Conservation (phyloP, 768 basidiomycete genomes). For the Mycena kentingensis region DNA sequence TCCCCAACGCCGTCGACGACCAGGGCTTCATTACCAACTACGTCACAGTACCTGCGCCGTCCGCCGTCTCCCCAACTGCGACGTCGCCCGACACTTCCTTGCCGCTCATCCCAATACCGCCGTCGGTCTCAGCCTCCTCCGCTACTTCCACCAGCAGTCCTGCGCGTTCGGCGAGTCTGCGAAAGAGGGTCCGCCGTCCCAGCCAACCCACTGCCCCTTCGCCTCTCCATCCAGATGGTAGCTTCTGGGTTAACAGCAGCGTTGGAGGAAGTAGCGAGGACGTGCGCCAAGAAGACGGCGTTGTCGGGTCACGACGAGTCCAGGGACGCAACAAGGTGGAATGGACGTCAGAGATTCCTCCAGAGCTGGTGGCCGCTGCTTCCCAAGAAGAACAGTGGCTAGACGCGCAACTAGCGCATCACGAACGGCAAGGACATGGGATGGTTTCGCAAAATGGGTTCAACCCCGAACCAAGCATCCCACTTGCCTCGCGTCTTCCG, state of each 20-base stretch:
- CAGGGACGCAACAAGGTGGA: too few species aligned
- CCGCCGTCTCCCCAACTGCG: too few species aligned
- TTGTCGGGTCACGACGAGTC: constrained; percentile 42
- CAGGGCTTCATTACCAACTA: constrained; percentile 95
- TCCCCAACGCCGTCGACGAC: constrained; percentile 88
- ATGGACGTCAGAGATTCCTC: constrained; percentile 84
- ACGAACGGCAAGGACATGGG: too few species aligned
- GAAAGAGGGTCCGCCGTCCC: too few species aligned
- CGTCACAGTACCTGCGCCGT: constrained; percentile 62
- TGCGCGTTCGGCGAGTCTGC: too few species aligned
- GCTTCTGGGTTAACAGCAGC: constrained; percentile 22
- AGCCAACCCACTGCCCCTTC: too few species aligned
- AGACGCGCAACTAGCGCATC: too few species aligned
- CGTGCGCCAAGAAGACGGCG: constrained; percentile 23
- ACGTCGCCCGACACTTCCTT: too few species aligned
- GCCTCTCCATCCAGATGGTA: constrained; percentile 19
- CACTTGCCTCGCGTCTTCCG: constrained; percentile 85
- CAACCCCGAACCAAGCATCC: constrained; percentile 81
- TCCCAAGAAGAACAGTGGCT: constrained; percentile 82
- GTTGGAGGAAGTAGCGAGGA: constrained; percentile 20
- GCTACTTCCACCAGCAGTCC: too few species aligned
- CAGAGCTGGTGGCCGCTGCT: constrained; percentile 76
- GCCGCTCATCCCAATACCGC: too few species aligned
- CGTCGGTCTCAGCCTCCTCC: too few species aligned
- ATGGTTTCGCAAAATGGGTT: too few species aligned